A percentile compares a stretch with the other conserved stretches of the same genome.
phyloP scores from a whole-genome alignment of 1,284 basidiomycete species.

The Peniophora sp. region DNA sequence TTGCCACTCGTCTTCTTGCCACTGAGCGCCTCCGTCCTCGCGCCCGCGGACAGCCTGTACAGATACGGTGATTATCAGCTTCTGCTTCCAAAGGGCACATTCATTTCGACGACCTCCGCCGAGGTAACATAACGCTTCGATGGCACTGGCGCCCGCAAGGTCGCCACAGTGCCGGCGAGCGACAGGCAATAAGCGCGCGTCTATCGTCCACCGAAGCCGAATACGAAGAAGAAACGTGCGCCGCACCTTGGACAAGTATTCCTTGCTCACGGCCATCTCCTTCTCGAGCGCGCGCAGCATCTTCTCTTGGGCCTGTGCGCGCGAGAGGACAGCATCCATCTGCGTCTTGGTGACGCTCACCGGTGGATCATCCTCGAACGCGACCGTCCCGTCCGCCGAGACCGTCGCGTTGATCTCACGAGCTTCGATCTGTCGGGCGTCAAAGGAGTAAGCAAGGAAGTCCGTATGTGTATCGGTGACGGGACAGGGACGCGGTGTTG shows the following conservation, averaged over 20 bases:
- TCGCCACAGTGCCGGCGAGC: no score
- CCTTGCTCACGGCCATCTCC: constrained; percentile 52
- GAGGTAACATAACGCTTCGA: no score
- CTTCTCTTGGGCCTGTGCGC: constrained; percentile 48
- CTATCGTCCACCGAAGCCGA: not conserved
- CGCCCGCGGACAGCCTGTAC: not conserved
- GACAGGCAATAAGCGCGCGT: no score
- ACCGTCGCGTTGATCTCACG: constrained; percentile 61
- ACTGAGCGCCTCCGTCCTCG: not conserved
- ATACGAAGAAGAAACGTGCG: constrained; percentile 2
- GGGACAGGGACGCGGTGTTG: not conserved
- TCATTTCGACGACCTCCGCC: no score
- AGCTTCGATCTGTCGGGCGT: constrained; percentile 48
- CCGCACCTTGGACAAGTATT: constrained; percentile 58
- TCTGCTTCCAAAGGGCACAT: no score
- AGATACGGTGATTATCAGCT: not conserved
- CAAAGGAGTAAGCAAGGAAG: not conserved
- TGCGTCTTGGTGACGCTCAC: constrained; percentile 56
- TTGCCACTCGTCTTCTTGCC: not conserved
- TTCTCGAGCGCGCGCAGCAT: constrained; percentile 46
- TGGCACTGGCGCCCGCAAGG: no score
- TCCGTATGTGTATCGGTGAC: not conserved
- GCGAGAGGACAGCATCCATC: constrained; percentile 55
- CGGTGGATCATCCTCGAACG: constrained; percentile 53
- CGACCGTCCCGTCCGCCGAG: constrained; percentile 58